Evolutionary conservation across 768 basidiomycete genomes (phyloP).

Genomic region (Collybia sordida): DNA sequence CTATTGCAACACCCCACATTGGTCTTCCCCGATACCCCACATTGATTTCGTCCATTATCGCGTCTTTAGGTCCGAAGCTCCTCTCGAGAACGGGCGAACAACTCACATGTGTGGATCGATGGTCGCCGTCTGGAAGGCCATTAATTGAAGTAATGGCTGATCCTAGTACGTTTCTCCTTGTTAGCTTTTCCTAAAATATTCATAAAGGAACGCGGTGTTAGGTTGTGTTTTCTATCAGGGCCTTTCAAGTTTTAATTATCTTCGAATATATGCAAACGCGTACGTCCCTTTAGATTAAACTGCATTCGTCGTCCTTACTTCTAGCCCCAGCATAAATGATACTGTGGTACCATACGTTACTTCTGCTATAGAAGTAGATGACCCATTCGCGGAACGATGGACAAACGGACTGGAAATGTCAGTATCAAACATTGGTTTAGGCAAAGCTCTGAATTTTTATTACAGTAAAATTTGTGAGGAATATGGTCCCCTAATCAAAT

Average conservation of each 20-base stretch:
- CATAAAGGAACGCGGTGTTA: conserved; percentile 18
- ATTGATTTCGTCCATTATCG: conserved; percentile 51
- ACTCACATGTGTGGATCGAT: conserved; percentile 73
- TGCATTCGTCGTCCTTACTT: neutral
- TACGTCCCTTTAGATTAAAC: conserved; percentile 31
- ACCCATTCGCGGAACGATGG: conserved; percentile 60
- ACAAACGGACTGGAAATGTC: conserved; percentile 64
- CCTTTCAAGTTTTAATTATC: conserved; percentile 60
- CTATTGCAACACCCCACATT: conserved; percentile 81
- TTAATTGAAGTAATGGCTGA: conserved; percentile 80
- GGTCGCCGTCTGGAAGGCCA: conserved; percentile 64
- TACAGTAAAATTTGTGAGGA: conserved; percentile 54
- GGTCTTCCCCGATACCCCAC: conserved; percentile 69
- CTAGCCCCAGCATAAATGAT: conserved; percentile 61
- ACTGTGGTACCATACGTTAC: conserved; percentile 81
- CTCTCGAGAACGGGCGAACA: conserved; percentile 82
- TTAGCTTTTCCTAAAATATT: neutral
- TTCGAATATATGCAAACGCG: conserved; percentile 83
- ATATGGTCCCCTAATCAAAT: conserved; percentile 56
- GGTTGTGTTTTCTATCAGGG: conserved; percentile 77
- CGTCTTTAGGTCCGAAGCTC: conserved; percentile 62
- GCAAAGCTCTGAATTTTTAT: neutral
- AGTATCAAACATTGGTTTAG: conserved; percentile 15
- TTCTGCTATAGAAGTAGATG: conserved; percentile 65
- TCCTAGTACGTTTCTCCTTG: conserved; percentile 46